These are phyloP conservation scores for Syzygium aqueum DNA, from an alignment of 345 rosid species.

Conservation along the genomic window DNA sequence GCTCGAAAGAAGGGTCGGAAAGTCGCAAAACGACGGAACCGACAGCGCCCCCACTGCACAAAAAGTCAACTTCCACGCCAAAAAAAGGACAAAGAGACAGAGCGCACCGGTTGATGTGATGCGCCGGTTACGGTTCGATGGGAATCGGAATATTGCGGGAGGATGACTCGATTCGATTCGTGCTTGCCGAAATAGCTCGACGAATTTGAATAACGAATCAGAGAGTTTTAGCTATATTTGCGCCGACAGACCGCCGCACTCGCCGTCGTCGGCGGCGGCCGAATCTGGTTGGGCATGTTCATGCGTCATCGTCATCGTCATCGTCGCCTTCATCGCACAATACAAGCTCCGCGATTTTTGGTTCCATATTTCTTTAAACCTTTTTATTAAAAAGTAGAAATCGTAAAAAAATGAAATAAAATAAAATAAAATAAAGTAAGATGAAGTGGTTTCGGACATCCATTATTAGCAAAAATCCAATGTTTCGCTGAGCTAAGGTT, in stretches of 20 bases:
- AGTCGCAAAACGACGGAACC: not conserved
- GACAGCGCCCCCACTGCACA: not conserved
- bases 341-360: not conserved
- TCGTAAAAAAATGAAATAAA: not conserved
- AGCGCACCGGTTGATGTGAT: not conserved
- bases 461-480: not conserved
- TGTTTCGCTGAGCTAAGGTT: not conserved
- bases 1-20: not conserved
- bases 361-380: not conserved
- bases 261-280: not conserved
- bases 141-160: not conserved
- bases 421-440: not conserved
- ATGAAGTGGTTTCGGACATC: not conserved
- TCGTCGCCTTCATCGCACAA: not conserved
- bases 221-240: not conserved
- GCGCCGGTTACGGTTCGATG: not conserved
- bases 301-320: too few relatives aligned
- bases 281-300: not conserved
- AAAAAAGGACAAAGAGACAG: not conserved
- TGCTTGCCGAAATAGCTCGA: not conserved
- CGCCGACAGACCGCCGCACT: not conserved
- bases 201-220: not conserved
- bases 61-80: not conserved
- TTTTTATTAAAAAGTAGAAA: not conserved
- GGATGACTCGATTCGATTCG: not conserved